Evolutionary conservation across 1,139 yeast genomes (phyloP), one percentile per base, ranked within the genome.

Genomic region (Scheffersomyces insectosa): DNA sequence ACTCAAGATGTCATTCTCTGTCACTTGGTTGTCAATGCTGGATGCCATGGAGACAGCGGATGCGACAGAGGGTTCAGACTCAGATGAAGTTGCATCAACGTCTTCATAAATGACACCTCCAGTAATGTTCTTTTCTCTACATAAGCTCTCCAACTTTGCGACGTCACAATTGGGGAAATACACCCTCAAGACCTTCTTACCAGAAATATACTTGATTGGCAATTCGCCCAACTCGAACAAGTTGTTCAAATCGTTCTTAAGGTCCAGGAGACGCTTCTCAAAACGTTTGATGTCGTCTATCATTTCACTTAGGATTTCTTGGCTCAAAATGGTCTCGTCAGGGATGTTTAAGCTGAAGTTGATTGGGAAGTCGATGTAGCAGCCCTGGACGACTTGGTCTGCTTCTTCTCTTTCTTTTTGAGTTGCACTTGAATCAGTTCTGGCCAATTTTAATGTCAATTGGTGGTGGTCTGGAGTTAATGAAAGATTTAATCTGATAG

Each of bases 91-190:
- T 13, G 38, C 45, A 3, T 43, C 47, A 16, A 42, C 31, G 41
- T 65, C 72, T 44, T 68, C 69, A 47, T 66, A 62, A 10, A 79
- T 77, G 27, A 72, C 61, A 1, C 86, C 87, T 27, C 75, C 73
- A 6, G 69, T 56, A 10, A 82, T 72, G 33, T 74, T 77, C 45
- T 75, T 65, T 36, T 82, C 87, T 39, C 68, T 55, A 47, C 82
- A 62, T 41, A 82, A 61, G 14, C 48, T 48, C 55, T 80, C 84
- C 57, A 82, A 68, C 54, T 76, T 80, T 13, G 54, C 59, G 12
- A 67, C 63, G 47, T 81, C 84, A 50, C 82, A 73, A 56, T 81
- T 82, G 25, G 85, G 82, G 56, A 82, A 82, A 55, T 76, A 79
- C 37, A 82, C 75, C 47, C 81, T 63, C 36, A 79, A 63, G 23